Base-by-base conservation (phyloP, 2,329 filamentous ascomycete genomes). In the Chaetomium sp. region DNA sequence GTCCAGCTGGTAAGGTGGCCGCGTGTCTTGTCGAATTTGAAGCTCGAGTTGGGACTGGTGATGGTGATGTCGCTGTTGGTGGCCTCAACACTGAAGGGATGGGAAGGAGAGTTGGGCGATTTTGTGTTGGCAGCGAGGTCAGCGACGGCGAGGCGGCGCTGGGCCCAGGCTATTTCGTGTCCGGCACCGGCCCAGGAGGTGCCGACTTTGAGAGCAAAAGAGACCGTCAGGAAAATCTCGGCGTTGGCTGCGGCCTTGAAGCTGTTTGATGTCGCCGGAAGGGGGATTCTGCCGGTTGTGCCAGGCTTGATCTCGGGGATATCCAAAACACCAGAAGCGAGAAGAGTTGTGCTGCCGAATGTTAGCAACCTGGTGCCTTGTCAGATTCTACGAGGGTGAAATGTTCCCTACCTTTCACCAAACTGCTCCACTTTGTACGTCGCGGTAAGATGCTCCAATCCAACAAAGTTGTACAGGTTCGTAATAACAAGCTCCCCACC, bases 151-250 rank as follows among this genome's bases (percentile, higher is more conserved):
- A 79, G 65, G 8, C 74, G 72, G 44, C 72, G 68, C 56, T 85
- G 79, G 47, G 70, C 71, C 76, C 79, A 82, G 3, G 80, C 79
- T 32, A 84, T 68, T 59, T 81, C 79, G 57, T 84, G 78, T 0
- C 77, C 74, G 1, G 71, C 64, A 0, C 76, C 64, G 36, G 78
- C 76, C 82, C 82, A 86, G 0, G 69, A 59, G 0, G 75, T 74
- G 4, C 71, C 61, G 52, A 72, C 61, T 55, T 72, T 71, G 34
- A 78, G 71, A 4, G 66, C 64, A 54, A 83, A 70, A 1, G 69
- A 70, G 35, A 81, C 62, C 1, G 72, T 75, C 38, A 82, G 62
- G 61, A 74, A 78, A 1, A 71, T 69, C 53, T 79, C 73, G 14
- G 67, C 67, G 5, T 38, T 49, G 5, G 35, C 8, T 27, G 66